Base-by-base conservation (phyloP, 106 monocot species). In the Dendrobium chrysotoxum region DNA sequence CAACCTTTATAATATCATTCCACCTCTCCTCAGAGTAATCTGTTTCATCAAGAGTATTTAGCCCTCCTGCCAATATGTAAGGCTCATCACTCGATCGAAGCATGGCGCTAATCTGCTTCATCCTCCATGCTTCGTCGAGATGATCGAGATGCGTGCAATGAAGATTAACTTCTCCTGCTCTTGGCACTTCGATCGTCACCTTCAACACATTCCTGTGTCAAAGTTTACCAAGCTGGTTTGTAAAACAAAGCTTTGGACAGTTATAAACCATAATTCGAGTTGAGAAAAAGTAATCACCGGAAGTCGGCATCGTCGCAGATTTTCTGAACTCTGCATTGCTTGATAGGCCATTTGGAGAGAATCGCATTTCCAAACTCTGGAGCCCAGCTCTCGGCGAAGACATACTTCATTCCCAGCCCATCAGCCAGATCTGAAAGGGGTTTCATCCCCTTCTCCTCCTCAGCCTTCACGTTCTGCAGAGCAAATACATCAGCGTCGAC, bases 101-200 rank as follows among this genome's bases (percentile, higher is more conserved):
- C 23, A 96, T 93, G 1, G 92, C 80, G 39, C 87, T 83, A 2
- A 96, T 86, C 80, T 96, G 93, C 70, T 92, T 96, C 96, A 96
- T 89, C 46, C 96, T 93, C 92, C 96, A 96, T 25, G 40, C 86
- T 82, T 96, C 96, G 80, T 94, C 87, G 1, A 96, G 93, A 79
- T 94, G 96, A 53, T 96, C 96, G 42, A 96, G 93, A 83, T 90
- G 88, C 6, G 93, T 96, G 84, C 96, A 96, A 79, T 88, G 84
- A 47, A 92, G 81, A 74, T 87, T 84, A 35, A 92, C 54, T 47
- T 86, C 87, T 66, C 92, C 92, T 8, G 80, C 76, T 46, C 57
- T 72, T 0, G 92, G 92, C 39, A 92, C 79, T 11, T 92, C 88
- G 26, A 92, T 88, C 23, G 87, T 92, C 47, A 84, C 88, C 71